These are phyloP conservation scores for Lactifluus echinatus DNA, from an alignment of 768 basidiomycete species.

Conservation along the genomic window DNA sequence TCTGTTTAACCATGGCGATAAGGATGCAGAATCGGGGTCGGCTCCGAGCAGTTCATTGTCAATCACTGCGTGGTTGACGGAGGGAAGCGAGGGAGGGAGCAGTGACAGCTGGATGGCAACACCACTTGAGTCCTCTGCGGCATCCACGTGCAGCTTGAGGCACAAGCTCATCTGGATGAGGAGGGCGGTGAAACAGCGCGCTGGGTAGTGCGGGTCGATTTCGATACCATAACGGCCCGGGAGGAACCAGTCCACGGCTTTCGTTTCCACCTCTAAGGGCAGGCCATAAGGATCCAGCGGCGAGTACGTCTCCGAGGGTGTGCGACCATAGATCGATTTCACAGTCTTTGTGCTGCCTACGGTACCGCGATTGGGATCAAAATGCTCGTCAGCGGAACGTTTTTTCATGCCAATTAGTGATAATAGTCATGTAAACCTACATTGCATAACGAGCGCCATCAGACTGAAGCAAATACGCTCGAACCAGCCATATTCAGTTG, in stretches of 20 bases:
- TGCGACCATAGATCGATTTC: slow-evolving; percentile 1
- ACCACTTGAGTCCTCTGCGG: too few relatives aligned
- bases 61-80: neutral
- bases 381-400: neutral
- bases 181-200: neutral
- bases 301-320: too few relatives aligned
- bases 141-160: neutral
- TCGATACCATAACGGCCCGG: too few relatives aligned
- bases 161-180: neutral
- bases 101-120: neutral
- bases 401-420: neutral
- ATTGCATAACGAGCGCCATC: slow-evolving; percentile 1
- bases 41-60: neutral
- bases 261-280: neutral
- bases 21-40: neutral
- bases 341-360: neutral
- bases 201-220: neutral
- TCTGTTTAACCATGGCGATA: slow-evolving; percentile 2
- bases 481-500: neutral
- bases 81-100: neutral
- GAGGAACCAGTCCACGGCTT: too few relatives aligned
- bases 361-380: neutral
- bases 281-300: neutral
- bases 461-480: slow-evolving; percentile 7
- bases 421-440: neutral